Base-by-base conservation (phyloP, 345 rosid genomes). In the Excoecaria cochinchinensis region DNA sequence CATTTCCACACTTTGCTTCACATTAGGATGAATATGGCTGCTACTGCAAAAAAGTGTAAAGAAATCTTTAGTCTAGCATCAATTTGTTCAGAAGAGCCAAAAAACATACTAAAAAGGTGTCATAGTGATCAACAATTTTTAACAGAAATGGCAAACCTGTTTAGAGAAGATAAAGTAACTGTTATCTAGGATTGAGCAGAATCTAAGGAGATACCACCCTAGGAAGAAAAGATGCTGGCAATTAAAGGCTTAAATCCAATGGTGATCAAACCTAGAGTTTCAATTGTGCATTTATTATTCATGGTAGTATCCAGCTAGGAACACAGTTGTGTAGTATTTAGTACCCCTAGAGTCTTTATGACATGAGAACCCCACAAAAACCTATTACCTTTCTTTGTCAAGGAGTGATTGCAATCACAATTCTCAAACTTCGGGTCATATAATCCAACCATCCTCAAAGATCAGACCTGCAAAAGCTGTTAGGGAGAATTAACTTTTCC, bases 1-100 rank as follows among this genome's bases (percentile, higher is more conserved):
- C 50, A 86, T 74, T 74, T 90, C 84, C 21, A 89, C 81, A 31
- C 53, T 71, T 77, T 56, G 77, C 77, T 78, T 87, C 70, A 78
- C 73, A 25, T 85, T 77, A 19, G 67, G 82, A 71, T 74, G 76
- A 56, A 83, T 77, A 76, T 76, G 70, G 78, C 83, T 82, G 80
- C 84, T 74, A 80, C 83, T 85, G 83, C 74, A 81, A 81, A 74
- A 21, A 68, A 62, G 66, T 58, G 73, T 9, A 75, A 76, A 25
- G 25, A 79, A 51, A 55, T 19, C 21, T 52, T 53, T 39, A 17
- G 36, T 40, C 79, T 16, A 64, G 16, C 40, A 19, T 22, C 67
- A 73, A 19, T 42, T 42, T 51, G 25, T 40, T 58, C 58, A 77
- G 60, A 48, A 16, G 61, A 22, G 22, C 39, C 8, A 48, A 55